Evolutionary conservation across 768 basidiomycete genomes (phyloP), one percentile per base, ranked within the genome.

Genomic region (Agrocybe pediades): DNA sequence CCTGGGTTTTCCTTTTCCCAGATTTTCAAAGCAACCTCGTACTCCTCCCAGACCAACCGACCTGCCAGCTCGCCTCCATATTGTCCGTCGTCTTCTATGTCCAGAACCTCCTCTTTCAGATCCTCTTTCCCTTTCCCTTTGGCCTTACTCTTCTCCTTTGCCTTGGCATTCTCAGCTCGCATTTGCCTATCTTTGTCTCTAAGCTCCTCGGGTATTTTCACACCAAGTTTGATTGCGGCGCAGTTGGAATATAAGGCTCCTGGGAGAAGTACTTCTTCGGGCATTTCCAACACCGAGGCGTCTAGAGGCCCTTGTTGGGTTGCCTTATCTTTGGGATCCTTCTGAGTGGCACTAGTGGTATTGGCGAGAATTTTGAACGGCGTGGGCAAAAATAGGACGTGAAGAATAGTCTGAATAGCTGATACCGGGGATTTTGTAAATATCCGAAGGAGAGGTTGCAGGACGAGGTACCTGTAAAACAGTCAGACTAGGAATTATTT

Each of bases 211-310:
- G 61, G 57, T 16, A 64, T 49, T 9, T 56, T 64, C 24, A 86
- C 68, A 17, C 64, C 67, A 25, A 86, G 57, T 23, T 65, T 67
- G 7, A 87, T 84, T 4, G 87, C 81, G 0, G 87, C 83, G 59
- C 90, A 92, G 59, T 92, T 87, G 8, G 84, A 77, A 59, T 92
- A 92, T 36, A 92, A 67, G 9, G 88, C 86, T 0, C 90, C 90
- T 2, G 90, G 87, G 67, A 87, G 88, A 39, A 92, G 74, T 2
- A 89, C 80, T 62, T 92, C 89, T 53, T 81, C 83, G 6, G 74
- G 71, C 46, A 69, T 61, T 15, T 65, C 66, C 21, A 51, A 52
- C 1, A 49, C 48, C 8, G 62, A 60, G n/a, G 53, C 36, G 33
- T 62, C 64, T 26, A 57, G 39, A 33, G 57, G 51, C 11, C 44